Conservation (phyloP, 306 rosid genomes). For the Macrotyloma uniflorum region DNA sequence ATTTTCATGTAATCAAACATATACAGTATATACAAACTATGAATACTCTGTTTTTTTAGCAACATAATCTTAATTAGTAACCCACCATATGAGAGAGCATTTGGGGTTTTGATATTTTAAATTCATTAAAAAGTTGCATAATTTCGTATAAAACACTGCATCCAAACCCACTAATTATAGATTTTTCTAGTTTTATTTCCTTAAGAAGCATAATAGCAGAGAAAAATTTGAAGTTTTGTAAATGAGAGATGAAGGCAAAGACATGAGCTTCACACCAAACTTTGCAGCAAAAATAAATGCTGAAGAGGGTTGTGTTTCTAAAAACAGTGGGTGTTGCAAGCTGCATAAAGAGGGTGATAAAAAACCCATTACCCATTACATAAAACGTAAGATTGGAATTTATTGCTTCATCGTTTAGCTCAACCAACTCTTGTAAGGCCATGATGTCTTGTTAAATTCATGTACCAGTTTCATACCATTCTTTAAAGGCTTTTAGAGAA, state of each 20-base stretch:
- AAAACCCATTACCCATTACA: slow-evolving; percentile 21
- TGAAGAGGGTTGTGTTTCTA: background rate
- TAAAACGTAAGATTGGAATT: slow-evolving; percentile 38
- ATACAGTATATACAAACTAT: too few species aligned
- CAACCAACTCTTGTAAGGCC: slow-evolving; percentile 46
- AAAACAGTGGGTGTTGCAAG: background rate
- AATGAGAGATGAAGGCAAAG: background rate
- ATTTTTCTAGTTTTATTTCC: background rate
- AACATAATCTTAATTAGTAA: too few species aligned
- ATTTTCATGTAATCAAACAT: too few species aligned
- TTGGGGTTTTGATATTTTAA: too few species aligned
- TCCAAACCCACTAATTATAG: too few species aligned
- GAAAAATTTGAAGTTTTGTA: too few species aligned
- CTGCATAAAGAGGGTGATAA: slow-evolving; percentile 23
- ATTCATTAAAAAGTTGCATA: too few species aligned
- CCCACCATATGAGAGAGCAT: too few species aligned
- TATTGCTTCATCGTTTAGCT: slow-evolving; percentile 51
- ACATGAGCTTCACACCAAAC: slow-evolving; percentile 11
- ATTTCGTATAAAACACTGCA: too few species aligned
- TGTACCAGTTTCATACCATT: background rate
- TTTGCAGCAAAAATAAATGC: slow-evolving; percentile 27
- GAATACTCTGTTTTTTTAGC: too few species aligned
- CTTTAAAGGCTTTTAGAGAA: background rate
- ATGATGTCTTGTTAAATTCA: slow-evolving; percentile 20
- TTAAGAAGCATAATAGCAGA: background rate